Conservation (phyloP, 148 eudicot genomes). For the Cornus kousa region DNA sequence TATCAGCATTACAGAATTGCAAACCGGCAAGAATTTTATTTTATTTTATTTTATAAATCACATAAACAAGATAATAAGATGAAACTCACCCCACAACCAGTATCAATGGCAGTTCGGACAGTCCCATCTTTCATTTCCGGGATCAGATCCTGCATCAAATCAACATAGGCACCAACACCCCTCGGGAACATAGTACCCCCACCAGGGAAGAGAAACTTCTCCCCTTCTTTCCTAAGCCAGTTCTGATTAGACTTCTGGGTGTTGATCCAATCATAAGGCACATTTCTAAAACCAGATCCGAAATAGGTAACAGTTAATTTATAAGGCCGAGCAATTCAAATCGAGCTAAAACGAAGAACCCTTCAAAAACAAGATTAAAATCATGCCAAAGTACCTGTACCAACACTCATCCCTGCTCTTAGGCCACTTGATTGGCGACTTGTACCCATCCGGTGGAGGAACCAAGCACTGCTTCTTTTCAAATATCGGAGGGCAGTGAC, state of each 20-base stretch:
- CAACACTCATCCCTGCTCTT: constrained; percentile 90
- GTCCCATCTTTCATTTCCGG: constrained; percentile 93
- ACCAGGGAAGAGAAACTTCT: constrained; percentile 84
- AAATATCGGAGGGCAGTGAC: constrained; percentile 85
- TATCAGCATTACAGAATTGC: not conserved
- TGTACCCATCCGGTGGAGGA: constrained; percentile 97
- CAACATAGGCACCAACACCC: constrained; percentile 78
- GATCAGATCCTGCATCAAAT: constrained; percentile 76
- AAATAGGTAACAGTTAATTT: not conserved
- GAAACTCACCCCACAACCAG: constrained; percentile 95
- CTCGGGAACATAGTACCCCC: constrained; percentile 96
- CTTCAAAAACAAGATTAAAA: not conserved
- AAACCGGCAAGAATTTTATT: too few relatives aligned
- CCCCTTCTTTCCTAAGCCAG: constrained; percentile 90
- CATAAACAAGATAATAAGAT: not conserved
- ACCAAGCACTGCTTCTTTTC: constrained; percentile 84
- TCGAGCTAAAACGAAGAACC: not conserved
- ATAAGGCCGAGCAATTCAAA: not conserved
- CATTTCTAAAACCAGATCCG: constrained; percentile 52
- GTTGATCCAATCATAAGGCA: constrained; percentile 95
- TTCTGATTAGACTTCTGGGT: constrained; percentile 88
- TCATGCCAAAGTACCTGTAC: constrained; percentile 64
- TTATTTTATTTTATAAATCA: not conserved
- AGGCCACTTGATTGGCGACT: constrained; percentile 90
- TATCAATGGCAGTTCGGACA: constrained; percentile 90